These are phyloP conservation scores for Erysiphe pulchra DNA, from an alignment of 2,329 filamentous ascomycete species.

Conservation along the genomic window DNA sequence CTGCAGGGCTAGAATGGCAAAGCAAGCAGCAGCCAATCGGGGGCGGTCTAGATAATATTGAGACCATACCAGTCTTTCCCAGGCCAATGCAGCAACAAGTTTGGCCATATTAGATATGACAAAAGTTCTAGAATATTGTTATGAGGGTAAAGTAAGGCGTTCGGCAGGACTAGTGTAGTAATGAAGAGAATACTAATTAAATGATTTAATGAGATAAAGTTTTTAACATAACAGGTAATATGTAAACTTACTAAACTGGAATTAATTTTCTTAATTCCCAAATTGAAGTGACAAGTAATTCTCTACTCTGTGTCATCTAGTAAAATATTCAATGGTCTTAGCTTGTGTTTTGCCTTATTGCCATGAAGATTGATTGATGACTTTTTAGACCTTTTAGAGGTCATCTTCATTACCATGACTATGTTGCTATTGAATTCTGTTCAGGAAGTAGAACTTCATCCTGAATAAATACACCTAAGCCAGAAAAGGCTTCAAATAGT, in stretches of 20 bases:
- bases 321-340: too few relatives aligned
- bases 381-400: too few relatives aligned
- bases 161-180: constrained; percentile 3
- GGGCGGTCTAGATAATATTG: constrained; percentile 52
- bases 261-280: too few relatives aligned
- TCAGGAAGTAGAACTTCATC: neutral
- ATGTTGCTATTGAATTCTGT: neutral
- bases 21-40: constrained; percentile 53
- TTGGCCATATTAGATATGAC: constrained; percentile 21
- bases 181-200: neutral
- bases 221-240: too few relatives aligned
- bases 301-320: too few relatives aligned
- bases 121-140: neutral
- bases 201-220: neutral
- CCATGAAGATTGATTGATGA: too few relatives aligned
- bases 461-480: constrained; percentile 55
- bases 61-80: constrained; percentile 67
- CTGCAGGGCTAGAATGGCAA: constrained; percentile 76
- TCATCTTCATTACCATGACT: too few relatives aligned
- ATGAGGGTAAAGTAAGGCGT: constrained; percentile 12
- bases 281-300: too few relatives aligned
- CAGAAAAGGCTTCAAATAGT: constrained; percentile 72
- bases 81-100: constrained; percentile 39
- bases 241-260: too few relatives aligned
- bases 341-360: too few relatives aligned